These are phyloP conservation scores for Didymella sp. DNA, from an alignment of 2,329 filamentous ascomycete species.

Conservation along the genomic window DNA sequence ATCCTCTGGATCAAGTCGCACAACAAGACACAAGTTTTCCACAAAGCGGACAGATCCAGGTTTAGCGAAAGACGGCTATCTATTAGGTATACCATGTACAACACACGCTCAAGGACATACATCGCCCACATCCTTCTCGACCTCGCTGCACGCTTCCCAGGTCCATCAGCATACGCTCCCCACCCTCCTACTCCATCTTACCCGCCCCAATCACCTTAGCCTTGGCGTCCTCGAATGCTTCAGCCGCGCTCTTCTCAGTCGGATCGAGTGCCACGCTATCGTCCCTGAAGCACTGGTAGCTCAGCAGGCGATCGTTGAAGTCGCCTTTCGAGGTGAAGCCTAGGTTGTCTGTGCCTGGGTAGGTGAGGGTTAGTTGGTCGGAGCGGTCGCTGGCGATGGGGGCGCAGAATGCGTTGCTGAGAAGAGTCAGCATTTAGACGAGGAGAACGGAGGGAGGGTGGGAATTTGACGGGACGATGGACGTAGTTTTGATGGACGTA, in stretches of 20 bases:
- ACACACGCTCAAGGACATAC: too few species aligned
- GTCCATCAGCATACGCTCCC: too few species aligned
- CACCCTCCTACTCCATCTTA: not conserved
- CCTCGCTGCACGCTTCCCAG: too few species aligned
- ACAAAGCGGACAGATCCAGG: too few species aligned
- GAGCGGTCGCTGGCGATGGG: slow-evolving; percentile 16
- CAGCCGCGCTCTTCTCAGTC: not conserved
- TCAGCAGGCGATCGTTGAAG: slow-evolving; percentile 28
- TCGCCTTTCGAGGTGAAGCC: slow-evolving; percentile 22
- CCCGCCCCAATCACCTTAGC: not conserved
- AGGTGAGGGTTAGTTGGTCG: slow-evolving; percentile 19
- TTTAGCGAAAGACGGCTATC: not conserved
- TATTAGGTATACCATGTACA: not conserved
- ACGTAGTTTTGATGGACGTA: too few species aligned
- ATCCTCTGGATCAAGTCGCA: too few species aligned
- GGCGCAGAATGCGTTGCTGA: slow-evolving; percentile 29
- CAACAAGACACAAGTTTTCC: too few species aligned
- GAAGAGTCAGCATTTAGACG: not conserved
- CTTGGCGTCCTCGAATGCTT: not conserved
- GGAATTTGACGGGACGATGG: too few species aligned
- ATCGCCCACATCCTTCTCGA: too few species aligned
- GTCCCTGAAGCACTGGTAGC: not conserved
- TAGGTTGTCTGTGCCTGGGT: slow-evolving; percentile 29
- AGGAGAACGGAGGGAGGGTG: too few species aligned
- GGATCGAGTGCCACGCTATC: not conserved